Evolutionary conservation across 73 alveolate species (phyloP).

Genomic region (Symbiodinium pilosum): DNA sequence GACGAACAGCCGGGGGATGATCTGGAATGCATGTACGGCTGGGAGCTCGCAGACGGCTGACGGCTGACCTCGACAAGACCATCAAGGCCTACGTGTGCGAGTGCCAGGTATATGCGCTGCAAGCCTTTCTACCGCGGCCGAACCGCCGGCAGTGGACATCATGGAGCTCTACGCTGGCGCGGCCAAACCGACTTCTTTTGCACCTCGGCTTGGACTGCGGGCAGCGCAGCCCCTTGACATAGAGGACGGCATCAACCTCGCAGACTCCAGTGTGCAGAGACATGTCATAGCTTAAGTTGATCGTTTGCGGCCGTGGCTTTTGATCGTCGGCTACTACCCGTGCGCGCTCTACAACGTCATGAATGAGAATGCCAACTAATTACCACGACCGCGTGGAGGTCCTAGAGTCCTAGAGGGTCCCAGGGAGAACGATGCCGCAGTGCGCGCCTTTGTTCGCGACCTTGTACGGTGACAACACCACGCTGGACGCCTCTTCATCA

Average conservation of each 20-base stretch:
- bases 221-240: not conserved
- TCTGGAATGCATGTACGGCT: not conserved
- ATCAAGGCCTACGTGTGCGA: not conserved
- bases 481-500: not conserved
- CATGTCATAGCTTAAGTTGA: not conserved
- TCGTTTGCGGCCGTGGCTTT: not conserved
- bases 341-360: not conserved
- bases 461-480: not conserved
- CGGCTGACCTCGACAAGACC: not conserved
- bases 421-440: not conserved
- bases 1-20: too few species aligned
- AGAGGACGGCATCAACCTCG: not conserved
- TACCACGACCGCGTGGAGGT: not conserved
- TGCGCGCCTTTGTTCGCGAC: not conserved
- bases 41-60: not conserved
- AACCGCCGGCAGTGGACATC: not conserved
- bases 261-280: not conserved
- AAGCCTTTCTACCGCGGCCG: not conserved
- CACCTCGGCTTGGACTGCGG: not conserved
- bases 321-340: not conserved
- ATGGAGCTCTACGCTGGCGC: conserved; percentile 27
- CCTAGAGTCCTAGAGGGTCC: not conserved
- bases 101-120: not conserved
- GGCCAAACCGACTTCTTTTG: conserved; percentile 1
- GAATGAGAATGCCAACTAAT: not conserved